These are phyloP conservation scores for Clathrospora elynae DNA, from an alignment of 2,329 filamentous ascomycete species.

Conservation along the genomic window DNA sequence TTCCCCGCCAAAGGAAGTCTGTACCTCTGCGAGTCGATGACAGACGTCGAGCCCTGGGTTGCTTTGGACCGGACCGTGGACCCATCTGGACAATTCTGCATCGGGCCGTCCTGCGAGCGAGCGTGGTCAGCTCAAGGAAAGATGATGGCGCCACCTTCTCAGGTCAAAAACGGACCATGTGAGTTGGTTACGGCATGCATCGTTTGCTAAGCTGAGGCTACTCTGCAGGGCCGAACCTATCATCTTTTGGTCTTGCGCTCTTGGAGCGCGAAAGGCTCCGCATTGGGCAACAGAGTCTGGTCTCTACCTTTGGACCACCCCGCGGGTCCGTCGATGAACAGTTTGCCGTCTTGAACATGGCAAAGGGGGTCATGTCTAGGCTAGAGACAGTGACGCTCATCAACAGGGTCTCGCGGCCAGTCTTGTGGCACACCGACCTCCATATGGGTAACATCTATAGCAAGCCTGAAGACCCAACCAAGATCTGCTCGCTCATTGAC, in stretches of 20 bases:
- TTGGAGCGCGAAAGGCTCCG: constrained; percentile 22
- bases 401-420: constrained; percentile 9
- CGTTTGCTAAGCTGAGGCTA: constrained; percentile 12
- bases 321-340: constrained; percentile 21
- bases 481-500: constrained; percentile 31
- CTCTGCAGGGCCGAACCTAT: constrained; percentile 21
- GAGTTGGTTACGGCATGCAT: constrained; percentile 1
- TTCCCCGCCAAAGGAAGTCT: constrained; percentile 42
- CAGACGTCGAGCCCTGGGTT: constrained; percentile 6
- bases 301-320: constrained; percentile 8
- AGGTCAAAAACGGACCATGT: constrained; percentile 23
- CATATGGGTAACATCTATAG: constrained; percentile 47
- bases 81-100: constrained; percentile 22
- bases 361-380: constrained; percentile 19
- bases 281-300: constrained; percentile 3
- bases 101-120: constrained; percentile 26
- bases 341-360: constrained; percentile 14
- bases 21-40: constrained; percentile 33
- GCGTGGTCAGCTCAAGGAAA: constrained; percentile 13
- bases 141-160: constrained; percentile 2
- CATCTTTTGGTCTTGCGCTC: constrained; percentile 26
- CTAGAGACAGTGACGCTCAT: constrained; percentile 13
- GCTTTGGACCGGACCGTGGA: constrained; percentile 12
- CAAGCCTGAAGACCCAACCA: constrained; percentile 24
- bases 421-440: constrained; percentile 44